Conservation (phyloP, 73 alveolate genomes). For the Blepharisma japonicum region DNA sequence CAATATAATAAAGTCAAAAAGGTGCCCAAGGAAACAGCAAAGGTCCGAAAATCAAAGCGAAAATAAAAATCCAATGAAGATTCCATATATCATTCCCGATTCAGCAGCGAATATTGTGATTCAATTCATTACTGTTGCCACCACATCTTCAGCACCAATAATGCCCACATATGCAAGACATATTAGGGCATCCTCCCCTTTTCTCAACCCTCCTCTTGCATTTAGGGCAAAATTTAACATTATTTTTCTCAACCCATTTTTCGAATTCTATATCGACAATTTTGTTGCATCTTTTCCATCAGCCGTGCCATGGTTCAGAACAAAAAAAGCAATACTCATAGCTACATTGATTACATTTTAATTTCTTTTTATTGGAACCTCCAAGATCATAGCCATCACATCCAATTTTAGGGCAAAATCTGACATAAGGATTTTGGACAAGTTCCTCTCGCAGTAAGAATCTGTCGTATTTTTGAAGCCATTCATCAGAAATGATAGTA, state of each 20-base stretch:
- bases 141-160: too few relatives aligned
- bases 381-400: constrained; percentile 9
- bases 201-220: neutral
- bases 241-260: neutral
- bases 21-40: too few relatives aligned
- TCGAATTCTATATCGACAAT: neutral
- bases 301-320: neutral
- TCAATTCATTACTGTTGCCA: too few relatives aligned
- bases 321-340: neutral
- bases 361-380: neutral
- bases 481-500: too few relatives aligned
- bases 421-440: neutral
- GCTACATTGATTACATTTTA: neutral
- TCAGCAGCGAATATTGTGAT: too few relatives aligned
- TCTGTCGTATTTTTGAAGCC: neutral
- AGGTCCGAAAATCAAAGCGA: too few relatives aligned
- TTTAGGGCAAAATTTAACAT: constrained; percentile 8
- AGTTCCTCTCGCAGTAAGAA: neutral
- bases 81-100: too few relatives aligned
- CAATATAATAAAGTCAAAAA: too few relatives aligned
- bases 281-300: neutral
- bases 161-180: neutral
- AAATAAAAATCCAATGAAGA: too few relatives aligned
- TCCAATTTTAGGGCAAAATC: neutral
- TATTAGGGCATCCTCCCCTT: constrained; percentile 9